Base-by-base conservation (phyloP, 352 stramenopile species). In the Phytophthora colocasiae region DNA sequence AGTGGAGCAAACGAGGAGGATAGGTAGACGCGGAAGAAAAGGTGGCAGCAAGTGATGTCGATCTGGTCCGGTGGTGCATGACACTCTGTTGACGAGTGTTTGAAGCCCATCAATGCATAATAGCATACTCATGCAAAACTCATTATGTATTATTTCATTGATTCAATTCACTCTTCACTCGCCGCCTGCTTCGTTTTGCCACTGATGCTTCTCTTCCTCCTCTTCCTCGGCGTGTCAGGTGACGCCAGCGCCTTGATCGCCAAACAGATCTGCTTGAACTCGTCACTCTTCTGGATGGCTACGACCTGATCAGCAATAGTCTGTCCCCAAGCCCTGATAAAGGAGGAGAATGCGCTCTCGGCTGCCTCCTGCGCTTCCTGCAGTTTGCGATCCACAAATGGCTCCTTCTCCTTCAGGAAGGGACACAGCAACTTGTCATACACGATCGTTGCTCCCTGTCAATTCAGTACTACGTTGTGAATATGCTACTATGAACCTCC, bases 361-460 rank as follows among this genome's bases (percentile, higher is more conserved):
- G 76, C 81, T 1, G 63, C 69, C 17, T 67, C 32, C 43, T 91
- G 80, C 4, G 75, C 77, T 15, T 85, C 71, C 31, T 75, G 59
- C 26, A 93, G 72, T 58, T 91, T 91, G 39, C 59, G 61, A 66
- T 93, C 85, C 63, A 93, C 78, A 8, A 75, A 73, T 9, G 83
- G 78, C 62, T 93, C 85, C 59, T 93, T 90, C 49, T 88, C 71
- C 49, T 91, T 90, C 22, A 91, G 69, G 39, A 91, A 72, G 8
- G 85, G 85, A 24, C 76, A 77, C 40, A 93, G 53, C 9, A 91
- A 58, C 36, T 64, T 70, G 32, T 84, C 66, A 58, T 93, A 93
- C 66, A 93, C 68, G 67, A 81, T 78, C 53, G 89, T 78, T 12
- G 85, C 85, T 39, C 85, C 85, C 71, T 90, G 27, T 60, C 27